Evolutionary conservation across 495 filamentous ascomycete species (phyloP), one percentile per base, ranked within the genome.

Genomic region (Poronia punctata): DNA sequence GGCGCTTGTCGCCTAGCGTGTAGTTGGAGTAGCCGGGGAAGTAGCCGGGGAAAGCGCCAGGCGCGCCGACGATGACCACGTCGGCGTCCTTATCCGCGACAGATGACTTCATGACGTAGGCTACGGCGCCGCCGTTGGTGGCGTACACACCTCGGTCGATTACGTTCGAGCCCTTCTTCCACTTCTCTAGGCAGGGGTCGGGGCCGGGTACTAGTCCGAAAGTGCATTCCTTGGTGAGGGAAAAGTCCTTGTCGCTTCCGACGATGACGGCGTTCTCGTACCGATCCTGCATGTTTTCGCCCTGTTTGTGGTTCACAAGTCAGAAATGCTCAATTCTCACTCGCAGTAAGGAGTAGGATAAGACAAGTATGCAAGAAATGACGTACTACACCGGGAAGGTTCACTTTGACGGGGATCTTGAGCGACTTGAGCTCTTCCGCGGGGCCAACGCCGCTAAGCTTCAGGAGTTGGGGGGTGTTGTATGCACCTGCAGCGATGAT

Each of bases 381-480:
- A 11, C 62, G 35, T 37, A 78, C 46, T 0, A 84, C 79, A 4
- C 72, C 76, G 0, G 78, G 76, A 0, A 77, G 61, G 46, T 81
- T 69, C 29, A 57, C 45, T 0, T 80, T 38, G 0, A 79, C 60
- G 4, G 64, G 54, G 41, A 84, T 80, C 20, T 55, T 53, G 35
- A 70, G 62, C 9, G 45, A 48, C 3, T 53, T 6, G 0, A 85
- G 66, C 22, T 79, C 66, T 0, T 47, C 43, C 1, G 45, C 40
- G 0, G 75, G 70, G 0, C 81, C 80, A 29, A 86, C 57, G 5
- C 83, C 82, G 2, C 68, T 77, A 3, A 80, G 67, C 51, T 81
- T 76, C n/a, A 85, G 73, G 4, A 85, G 51, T 46, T 78, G 74
- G 0, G 80, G 79, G 0, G 75, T 69, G 65, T 80, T 74, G 54